Evolutionary conservation across 2,329 filamentous ascomycete genomes (phyloP), one percentile per base, ranked within the genome.

Genomic region (Stagonosporopsis chrysanthemi): DNA sequence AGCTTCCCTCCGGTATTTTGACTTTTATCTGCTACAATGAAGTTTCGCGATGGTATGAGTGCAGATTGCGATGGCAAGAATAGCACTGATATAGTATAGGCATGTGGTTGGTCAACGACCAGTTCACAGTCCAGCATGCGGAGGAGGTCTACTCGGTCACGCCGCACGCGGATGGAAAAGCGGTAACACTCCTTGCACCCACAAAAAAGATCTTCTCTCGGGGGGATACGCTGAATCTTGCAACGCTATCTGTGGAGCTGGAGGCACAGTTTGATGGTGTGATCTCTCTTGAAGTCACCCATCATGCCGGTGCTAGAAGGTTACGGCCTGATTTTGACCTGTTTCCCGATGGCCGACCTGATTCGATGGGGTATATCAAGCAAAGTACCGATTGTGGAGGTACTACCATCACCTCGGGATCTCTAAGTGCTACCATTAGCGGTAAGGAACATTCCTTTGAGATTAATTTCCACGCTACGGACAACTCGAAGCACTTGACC

Each of bases 21-120:
- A 44, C 43, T 39, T 22, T 12, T 19, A 48, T 33, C 33, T 12
- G 44, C 23, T 50, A 73, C 59, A 8, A 86, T 86, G 84, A 86
- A 84, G 77, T 86, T 87, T 65, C 83, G 84, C 62, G 84, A 87
- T 82, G 84, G 84, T 76, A 62, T 51, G 71, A 35, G 43, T 23
- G 22, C n/a, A 51, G 40, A 14, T 39, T 26, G 3, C 24, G 23
- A n/a, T 14, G 1, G 6, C 23, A 26, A 47, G 8, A 41, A 41
- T 46, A 26, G 49, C 19, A 52, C 56, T 67, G 39, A 71, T 41
- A 6, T 9, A 2, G 9, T 28, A 15, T 42, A 81, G 80, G 79
- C 63, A 87, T 89, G 87, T 90, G 88, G 88, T 78, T 89, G 45
- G 80, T 83, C 39, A 85, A 83, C 54, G 83, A 86, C 73, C 84